phyloP scores from a whole-genome alignment of 2,329 filamentous ascomycete species.

The Cercospora berteroae region DNA sequence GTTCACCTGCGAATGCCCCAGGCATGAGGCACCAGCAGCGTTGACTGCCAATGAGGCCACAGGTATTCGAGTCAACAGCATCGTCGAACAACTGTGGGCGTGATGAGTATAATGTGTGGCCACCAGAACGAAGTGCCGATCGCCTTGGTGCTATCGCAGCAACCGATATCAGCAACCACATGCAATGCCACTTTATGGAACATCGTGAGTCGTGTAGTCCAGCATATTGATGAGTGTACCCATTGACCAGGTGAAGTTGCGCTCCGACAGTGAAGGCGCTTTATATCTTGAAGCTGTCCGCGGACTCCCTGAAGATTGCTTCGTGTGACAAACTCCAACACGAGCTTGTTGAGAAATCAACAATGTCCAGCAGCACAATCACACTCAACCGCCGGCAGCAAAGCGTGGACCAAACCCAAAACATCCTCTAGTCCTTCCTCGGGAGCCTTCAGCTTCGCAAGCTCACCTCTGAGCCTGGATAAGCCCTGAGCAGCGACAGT shows the following conservation, averaged over 20 bases:
- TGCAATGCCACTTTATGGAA: not conserved
- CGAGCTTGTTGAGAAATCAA: not conserved
- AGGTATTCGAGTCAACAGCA: not conserved
- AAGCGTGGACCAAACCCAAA: not conserved
- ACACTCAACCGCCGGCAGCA: not conserved
- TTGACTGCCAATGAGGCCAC: not conserved
- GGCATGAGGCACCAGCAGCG: not conserved
- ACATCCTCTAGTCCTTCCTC: not conserved
- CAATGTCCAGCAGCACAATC: not conserved
- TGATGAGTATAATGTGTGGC: not conserved
- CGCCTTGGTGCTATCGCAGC: not conserved
- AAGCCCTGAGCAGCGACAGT: not conserved
- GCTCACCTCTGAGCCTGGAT: slow-evolving; percentile 3
- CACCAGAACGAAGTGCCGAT: not conserved
- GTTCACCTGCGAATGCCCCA: not conserved
- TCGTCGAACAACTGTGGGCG: not conserved
- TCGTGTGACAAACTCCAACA: not conserved
- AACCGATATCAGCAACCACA: not conserved
- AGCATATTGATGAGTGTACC: not conserved
- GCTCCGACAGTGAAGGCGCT: not conserved
- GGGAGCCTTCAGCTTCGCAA: not conserved
- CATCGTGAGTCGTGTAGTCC: not conserved
- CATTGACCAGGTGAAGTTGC: not conserved
- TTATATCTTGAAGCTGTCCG: not conserved
- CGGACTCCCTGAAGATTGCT: not conserved